A percentile compares a stretch with the other conserved stretches of the same genome.
phyloP scores from a whole-genome alignment of 2,329 filamentous ascomycete species.

The Apiospora koreana region DNA sequence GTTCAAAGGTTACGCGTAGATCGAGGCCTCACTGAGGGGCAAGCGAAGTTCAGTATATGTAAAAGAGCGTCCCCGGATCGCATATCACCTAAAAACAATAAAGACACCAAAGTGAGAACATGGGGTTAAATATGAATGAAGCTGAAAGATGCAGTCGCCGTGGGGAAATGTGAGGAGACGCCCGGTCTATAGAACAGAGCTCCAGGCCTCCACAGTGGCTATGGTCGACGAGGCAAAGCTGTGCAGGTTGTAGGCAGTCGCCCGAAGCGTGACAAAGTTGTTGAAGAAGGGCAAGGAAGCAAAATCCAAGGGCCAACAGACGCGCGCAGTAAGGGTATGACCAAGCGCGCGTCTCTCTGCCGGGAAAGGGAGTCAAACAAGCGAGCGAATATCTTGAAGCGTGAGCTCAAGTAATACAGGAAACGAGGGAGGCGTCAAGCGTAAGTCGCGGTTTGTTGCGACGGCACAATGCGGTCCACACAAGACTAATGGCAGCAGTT shows the following conservation, averaged over 20 bases:
- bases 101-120: background rate
- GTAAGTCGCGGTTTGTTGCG: constrained; percentile 11
- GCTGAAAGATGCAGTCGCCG: background rate
- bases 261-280: background rate
- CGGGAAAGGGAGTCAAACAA: background rate
- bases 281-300: background rate
- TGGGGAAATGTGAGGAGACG: background rate
- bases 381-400: constrained; percentile 6
- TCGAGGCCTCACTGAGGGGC: background rate
- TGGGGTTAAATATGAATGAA: background rate
- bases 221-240: constrained; percentile 7
- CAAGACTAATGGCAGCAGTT: background rate
- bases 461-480: constrained; percentile 7
- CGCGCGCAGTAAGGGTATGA: background rate
- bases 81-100: constrained; percentile 2
- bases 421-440: background rate
- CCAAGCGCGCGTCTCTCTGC: constrained; percentile 11
- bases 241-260: constrained; percentile 11
- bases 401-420: constrained; percentile 9
- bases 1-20: constrained; percentile 10
- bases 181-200: constrained; percentile 1
- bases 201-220: constrained; percentile 3
- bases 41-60: background rate
- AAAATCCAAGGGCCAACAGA: background rate
- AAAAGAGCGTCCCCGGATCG: constrained; percentile 3